Conservation (phyloP, 78 protist genomes). For the Polysphondylium violaceum region DNA sequence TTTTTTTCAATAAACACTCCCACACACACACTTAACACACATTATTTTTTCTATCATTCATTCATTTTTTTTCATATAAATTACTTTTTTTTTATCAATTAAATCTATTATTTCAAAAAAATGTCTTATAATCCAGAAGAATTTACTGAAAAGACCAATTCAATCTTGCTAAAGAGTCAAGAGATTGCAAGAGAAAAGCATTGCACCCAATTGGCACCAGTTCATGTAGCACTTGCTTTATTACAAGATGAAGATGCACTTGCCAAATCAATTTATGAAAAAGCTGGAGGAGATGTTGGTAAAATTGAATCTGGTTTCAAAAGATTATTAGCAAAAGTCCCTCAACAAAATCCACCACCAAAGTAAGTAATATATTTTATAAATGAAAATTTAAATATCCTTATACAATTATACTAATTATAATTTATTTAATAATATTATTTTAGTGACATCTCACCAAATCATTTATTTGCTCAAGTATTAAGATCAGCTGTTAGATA, state of each 20-base stretch:
- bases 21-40: background rate
- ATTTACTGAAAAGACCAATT: conserved; percentile 80
- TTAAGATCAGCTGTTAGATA: conserved; percentile 54
- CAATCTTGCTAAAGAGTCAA: conserved; percentile 51
- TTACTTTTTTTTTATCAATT: background rate
- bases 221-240: conserved; percentile 65
- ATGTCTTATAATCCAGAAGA: conserved; percentile 78
- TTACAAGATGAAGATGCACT: conserved; percentile 69
- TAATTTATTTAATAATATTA: conserved; percentile 1
- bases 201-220: conserved; percentile 62
- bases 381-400: background rate
- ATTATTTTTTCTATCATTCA: background rate
- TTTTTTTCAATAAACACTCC: no score
- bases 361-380: conserved; percentile 34
- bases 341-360: conserved; percentile 77
- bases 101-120: background rate
- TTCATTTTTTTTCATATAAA: background rate
- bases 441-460: conserved; percentile 68
- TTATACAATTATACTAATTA: background rate
- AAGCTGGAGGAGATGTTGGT: conserved; percentile 74
- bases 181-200: conserved; percentile 68
- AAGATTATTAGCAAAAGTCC: conserved; percentile 30
- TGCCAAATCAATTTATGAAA: conserved; percentile 54
- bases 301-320: conserved; percentile 54
- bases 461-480: conserved; percentile 23